A percentile compares a stretch with the other conserved stretches of the same genome.
Conservation (phyloP, 306 rosid species). For the Coriaria nepalensis region DNA sequence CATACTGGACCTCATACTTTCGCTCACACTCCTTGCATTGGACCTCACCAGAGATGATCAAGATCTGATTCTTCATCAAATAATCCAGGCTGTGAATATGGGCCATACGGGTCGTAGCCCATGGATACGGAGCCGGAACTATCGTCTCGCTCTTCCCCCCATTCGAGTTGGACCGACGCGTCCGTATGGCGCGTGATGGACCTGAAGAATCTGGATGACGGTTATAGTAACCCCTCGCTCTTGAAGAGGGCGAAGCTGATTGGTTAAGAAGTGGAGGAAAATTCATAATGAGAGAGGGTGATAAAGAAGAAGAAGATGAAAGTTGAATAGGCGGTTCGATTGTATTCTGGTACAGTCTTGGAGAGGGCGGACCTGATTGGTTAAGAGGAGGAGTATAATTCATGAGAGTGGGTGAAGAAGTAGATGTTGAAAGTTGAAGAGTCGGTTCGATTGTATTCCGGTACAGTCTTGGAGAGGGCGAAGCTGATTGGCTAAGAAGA, state of each 20-base stretch:
- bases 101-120: constrained; percentile 39
- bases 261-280: neutral
- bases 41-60: constrained; percentile 16
- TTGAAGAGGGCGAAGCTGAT: neutral
- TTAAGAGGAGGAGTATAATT: neutral
- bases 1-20: constrained; percentile 3
- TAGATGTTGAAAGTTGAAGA: neutral
- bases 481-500: neutral
- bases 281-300: neutral
- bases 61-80: constrained; percentile 2
- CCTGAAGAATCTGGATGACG: neutral
- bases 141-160: neutral
- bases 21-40: constrained; percentile 29
- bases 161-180: neutral
- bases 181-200: neutral
- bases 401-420: neutral
- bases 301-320: neutral
- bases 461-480: neutral
- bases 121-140: constrained; percentile 21
- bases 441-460: neutral
- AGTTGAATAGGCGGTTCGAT: neutral
- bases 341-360: neutral
- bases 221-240: neutral
- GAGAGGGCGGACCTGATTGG: neutral
- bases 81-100: neutral